Percentiles rank a stretch among this genome's conserved stretches.
These are phyloP conservation scores for Phytopythium kandeliae DNA, from an alignment of 352 stramenopile species.

Conservation along the genomic window DNA sequence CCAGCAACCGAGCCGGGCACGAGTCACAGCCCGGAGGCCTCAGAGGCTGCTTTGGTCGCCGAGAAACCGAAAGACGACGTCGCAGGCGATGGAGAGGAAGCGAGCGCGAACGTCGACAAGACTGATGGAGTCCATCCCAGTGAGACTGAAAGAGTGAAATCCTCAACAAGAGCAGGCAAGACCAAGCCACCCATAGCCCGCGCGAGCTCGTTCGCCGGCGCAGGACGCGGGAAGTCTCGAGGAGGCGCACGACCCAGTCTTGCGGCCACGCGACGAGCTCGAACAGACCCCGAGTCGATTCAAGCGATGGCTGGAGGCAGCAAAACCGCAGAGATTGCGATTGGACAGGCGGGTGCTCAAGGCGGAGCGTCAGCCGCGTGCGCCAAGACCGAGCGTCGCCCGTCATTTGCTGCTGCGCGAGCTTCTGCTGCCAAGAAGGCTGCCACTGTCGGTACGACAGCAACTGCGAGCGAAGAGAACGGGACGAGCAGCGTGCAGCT, in stretches of 20 bases:
- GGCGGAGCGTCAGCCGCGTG: background rate
- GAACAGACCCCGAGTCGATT: constrained; percentile 18
- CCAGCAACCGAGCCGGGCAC: background rate
- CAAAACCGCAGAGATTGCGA: background rate
- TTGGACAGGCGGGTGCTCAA: background rate
- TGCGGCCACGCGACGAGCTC: constrained; percentile 14
- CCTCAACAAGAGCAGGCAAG: background rate
- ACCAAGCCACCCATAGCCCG: background rate
- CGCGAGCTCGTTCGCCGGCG: constrained; percentile 18
- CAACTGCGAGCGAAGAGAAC: background rate
- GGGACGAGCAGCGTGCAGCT: background rate
- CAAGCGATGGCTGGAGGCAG: background rate
- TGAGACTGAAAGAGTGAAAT: too few species aligned
- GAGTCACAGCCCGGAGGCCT: too few species aligned
- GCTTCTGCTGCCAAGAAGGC: constrained; percentile 16
- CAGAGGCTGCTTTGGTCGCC: too few species aligned
- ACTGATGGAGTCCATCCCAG: background rate
- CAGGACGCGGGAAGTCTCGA: constrained; percentile 8
- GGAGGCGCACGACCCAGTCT: background rate
- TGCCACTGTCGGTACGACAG: background rate
- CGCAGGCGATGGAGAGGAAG: too few species aligned
- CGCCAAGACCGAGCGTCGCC: constrained; percentile 6
- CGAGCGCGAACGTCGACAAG: too few species aligned
- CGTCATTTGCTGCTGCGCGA: constrained; percentile 26
- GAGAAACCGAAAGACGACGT: background rate